Percentiles rank a stretch among this genome's conserved stretches.
These are phyloP conservation scores for Aspergillus panamensis DNA, from an alignment of 495 filamentous ascomycete species.

Conservation along the genomic window DNA sequence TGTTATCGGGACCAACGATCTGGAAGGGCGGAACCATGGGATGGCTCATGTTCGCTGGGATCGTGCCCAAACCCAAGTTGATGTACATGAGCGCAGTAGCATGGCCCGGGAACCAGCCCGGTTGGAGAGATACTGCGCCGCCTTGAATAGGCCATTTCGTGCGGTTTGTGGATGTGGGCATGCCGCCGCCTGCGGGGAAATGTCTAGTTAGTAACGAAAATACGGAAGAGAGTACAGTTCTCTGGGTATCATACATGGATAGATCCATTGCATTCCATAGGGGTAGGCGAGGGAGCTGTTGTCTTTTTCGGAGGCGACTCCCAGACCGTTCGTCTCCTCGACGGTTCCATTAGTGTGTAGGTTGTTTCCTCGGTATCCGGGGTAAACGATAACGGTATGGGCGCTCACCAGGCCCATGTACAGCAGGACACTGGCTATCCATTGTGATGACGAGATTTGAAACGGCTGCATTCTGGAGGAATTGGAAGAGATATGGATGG, in stretches of 20 bases:
- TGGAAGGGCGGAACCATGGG: slow-evolving; percentile 80
- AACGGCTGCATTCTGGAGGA: slow-evolving; percentile 25
- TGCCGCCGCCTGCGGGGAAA: slow-evolving; percentile 69
- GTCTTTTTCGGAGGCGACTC: slow-evolving; percentile 37
- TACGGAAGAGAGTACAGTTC: neutral
- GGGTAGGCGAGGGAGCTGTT: slow-evolving; percentile 56
- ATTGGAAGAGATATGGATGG: neutral
- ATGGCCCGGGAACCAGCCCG: slow-evolving; percentile 96
- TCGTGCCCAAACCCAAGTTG: slow-evolving; percentile 84
- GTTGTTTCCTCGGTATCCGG: slow-evolving; percentile 92
- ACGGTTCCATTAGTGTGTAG: slow-evolving; percentile 69
- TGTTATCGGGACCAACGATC: slow-evolving; percentile 75
- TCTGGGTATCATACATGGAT: slow-evolving; percentile 71
- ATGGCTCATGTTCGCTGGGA: slow-evolving; percentile 85
- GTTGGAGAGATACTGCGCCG: slow-evolving; percentile 82
- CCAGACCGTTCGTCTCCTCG: slow-evolving; percentile 40
- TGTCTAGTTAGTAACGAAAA: neutral
- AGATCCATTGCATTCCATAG: slow-evolving; percentile 97
- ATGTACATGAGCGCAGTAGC: slow-evolving; percentile 81
- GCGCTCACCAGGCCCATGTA: slow-evolving; percentile 56
- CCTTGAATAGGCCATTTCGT: slow-evolving; percentile 88
- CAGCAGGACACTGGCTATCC: slow-evolving; percentile 50
- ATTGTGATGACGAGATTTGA: slow-evolving; percentile 42
- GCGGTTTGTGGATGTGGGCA: slow-evolving; percentile 73
- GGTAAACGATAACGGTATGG: slow-evolving; percentile 89